phyloP scores from a whole-genome alignment of 2,329 filamentous ascomycete species.

The Tolypocladium sp. region DNA sequence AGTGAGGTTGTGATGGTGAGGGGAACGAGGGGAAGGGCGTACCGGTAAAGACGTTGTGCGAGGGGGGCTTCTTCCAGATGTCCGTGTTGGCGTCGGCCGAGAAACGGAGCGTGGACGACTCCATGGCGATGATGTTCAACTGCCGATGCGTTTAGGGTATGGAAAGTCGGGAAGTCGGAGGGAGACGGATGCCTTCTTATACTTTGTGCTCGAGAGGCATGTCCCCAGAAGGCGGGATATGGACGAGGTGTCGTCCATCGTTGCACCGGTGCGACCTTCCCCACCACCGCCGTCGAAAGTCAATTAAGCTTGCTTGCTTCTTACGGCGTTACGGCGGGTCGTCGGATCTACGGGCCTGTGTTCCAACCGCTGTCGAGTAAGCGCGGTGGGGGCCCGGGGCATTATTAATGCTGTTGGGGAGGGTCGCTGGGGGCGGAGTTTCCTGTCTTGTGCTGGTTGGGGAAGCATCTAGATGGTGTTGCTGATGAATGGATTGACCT shows the following conservation, averaged over 20 bases:
- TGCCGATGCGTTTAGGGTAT: background rate
- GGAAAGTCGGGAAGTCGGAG: background rate
- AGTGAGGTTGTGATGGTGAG: background rate
- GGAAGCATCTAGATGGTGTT: background rate
- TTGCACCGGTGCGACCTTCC: too few species aligned
- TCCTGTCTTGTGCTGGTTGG: background rate
- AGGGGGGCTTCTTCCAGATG: conserved; percentile 68
- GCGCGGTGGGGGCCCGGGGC: too few species aligned
- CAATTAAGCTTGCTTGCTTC: background rate
- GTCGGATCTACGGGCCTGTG: background rate
- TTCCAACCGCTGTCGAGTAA: too few species aligned
- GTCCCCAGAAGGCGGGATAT: too few species aligned
- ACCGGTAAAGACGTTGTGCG: conserved; percentile 57
- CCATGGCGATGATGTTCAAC: background rate
- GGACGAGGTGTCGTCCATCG: background rate
- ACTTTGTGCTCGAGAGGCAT: too few species aligned
- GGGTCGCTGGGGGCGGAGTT: background rate
- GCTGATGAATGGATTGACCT: background rate
- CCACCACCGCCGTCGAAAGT: too few species aligned
- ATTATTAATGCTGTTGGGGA: background rate
- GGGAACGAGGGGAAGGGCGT: conserved; percentile 1
- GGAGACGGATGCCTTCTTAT: background rate
- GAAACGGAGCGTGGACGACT: conserved; percentile 34
- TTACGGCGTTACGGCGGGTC: background rate
- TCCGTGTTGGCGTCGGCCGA: conserved; percentile 54